Conservation (phyloP, 1,284 basidiomycete genomes). For the Afroboletus lepidellus region DNA sequence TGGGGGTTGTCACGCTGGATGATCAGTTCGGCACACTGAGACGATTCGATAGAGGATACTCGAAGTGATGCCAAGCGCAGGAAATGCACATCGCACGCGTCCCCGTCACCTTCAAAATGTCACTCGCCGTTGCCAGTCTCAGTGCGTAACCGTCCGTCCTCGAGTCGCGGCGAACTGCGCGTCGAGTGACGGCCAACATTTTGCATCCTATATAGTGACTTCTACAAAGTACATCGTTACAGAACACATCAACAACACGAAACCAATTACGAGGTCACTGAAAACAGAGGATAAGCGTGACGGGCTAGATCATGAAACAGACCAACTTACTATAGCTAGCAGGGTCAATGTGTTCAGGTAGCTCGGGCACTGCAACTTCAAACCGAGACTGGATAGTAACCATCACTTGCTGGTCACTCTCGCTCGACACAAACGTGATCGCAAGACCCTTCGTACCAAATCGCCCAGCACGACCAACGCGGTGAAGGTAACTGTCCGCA, state of each 20-base stretch:
- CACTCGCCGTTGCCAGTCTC: too few species aligned
- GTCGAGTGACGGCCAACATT: too few species aligned
- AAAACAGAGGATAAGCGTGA: background rate
- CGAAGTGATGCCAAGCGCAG: too few species aligned
- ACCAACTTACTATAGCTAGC: constrained; percentile 74
- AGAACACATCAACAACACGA: constrained; percentile 6
- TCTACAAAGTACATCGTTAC: constrained; percentile 27
- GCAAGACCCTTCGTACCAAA: constrained; percentile 99
- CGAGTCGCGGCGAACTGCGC: too few species aligned
- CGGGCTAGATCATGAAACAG: background rate
- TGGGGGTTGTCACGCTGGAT: too few species aligned
- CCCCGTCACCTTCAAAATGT: too few species aligned
- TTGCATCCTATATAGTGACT: constrained; percentile 1
- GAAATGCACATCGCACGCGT: too few species aligned
- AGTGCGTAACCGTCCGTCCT: too few species aligned
- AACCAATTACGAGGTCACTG: constrained; percentile 32
- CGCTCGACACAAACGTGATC: constrained; percentile 96
- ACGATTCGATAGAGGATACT: too few species aligned
- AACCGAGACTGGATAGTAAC: constrained; percentile 84
- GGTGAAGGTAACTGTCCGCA: constrained; percentile 97
- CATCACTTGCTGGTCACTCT: constrained; percentile 95
- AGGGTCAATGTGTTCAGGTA: constrained; percentile 91
- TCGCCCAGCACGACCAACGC: constrained; percentile 98
- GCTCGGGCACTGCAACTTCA: constrained; percentile 90
- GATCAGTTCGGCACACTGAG: too few species aligned